Evolutionary conservation across 495 filamentous ascomycete genomes (phyloP).

Genomic region (Gamarada debralockiae): DNA sequence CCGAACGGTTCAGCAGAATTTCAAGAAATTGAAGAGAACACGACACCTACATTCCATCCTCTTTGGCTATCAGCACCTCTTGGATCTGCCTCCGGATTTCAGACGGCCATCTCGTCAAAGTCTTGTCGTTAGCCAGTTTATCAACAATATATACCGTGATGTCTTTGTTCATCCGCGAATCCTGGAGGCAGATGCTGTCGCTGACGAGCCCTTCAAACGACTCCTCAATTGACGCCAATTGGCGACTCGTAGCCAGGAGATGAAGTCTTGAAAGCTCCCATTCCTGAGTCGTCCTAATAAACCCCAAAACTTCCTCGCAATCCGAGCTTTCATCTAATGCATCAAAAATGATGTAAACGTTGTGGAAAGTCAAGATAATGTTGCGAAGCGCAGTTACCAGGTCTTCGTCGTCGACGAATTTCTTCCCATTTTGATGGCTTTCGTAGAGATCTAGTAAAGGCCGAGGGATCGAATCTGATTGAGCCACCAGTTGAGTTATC

Average conservation of each 20-base stretch:
- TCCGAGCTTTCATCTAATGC: slow-evolving; percentile 28
- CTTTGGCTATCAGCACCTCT: slow-evolving; percentile 24
- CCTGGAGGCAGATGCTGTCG: slow-evolving; percentile 8
- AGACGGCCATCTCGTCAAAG: slow-evolving; percentile 23
- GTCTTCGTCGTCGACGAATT: not conserved
- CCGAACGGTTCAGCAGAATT: too few relatives aligned
- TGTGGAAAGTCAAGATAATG: slow-evolving; percentile 19
- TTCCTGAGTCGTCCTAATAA: slow-evolving; percentile 5
- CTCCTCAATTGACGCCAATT: slow-evolving; percentile 19
- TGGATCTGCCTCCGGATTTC: slow-evolving; percentile 28
- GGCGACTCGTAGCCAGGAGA: slow-evolving; percentile 10
- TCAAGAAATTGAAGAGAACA: too few relatives aligned
- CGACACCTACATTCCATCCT: slow-evolving; percentile 24
- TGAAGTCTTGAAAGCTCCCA: slow-evolving; percentile 12
- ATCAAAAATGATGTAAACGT: slow-evolving; percentile 30
- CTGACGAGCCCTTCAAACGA: not conserved
- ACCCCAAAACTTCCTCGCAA: slow-evolving; percentile 9
- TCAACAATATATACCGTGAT: slow-evolving; percentile 10
- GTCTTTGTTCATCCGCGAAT: slow-evolving; percentile 5
- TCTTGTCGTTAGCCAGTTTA: slow-evolving; percentile 7
- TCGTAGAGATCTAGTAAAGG: slow-evolving; percentile 10
- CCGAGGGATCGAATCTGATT: slow-evolving; percentile 11
- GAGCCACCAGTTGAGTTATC: slow-evolving; percentile 22
- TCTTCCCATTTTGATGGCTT: slow-evolving; percentile 13
- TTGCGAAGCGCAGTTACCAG: slow-evolving; percentile 6